These are phyloP conservation scores for Thermothielavioides terrestris DNA, from an alignment of 495 filamentous ascomycete genomes.

Conservation along the genomic window DNA sequence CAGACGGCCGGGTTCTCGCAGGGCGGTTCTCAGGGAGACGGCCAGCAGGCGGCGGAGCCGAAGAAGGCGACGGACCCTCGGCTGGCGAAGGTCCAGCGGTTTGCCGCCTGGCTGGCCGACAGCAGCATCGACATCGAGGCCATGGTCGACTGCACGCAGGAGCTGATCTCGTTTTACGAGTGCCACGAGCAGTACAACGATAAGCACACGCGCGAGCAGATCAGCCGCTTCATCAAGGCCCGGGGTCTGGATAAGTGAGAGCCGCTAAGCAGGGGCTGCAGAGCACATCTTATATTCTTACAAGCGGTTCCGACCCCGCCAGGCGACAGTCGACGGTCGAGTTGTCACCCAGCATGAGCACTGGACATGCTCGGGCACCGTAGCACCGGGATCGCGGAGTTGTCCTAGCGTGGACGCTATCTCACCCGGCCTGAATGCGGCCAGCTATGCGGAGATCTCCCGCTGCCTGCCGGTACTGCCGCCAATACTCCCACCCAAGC, in stretches of 20 bases:
- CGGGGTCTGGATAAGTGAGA: constrained; percentile 65
- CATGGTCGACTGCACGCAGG: constrained; percentile 88
- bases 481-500: no score
- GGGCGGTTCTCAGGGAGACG: neutral
- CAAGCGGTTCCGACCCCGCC: no score
- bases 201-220: constrained; percentile 53
- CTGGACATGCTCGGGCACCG: no score
- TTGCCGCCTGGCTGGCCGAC: constrained; percentile 82
- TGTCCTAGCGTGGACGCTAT: no score
- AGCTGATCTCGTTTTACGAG: constrained; percentile 92
- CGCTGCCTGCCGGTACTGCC: no score
- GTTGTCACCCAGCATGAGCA: no score
- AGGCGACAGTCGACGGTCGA: no score
- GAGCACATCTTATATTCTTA: neutral
- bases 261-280: neutral
- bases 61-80: constrained; percentile 31
- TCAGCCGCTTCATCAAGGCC: constrained; percentile 76
- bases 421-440: no score
- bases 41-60: constrained; percentile 12
- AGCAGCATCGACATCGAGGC: constrained; percentile 87
- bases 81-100: constrained; percentile 56
- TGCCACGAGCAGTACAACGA: constrained; percentile 85
- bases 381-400: no score
- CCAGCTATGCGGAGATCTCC: no score
- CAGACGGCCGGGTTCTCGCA: neutral